Percentiles rank a stretch among this genome's conserved stretches.
Conservation (phyloP, 345 rosid genomes). For the Capsella bursapastoris region DNA sequence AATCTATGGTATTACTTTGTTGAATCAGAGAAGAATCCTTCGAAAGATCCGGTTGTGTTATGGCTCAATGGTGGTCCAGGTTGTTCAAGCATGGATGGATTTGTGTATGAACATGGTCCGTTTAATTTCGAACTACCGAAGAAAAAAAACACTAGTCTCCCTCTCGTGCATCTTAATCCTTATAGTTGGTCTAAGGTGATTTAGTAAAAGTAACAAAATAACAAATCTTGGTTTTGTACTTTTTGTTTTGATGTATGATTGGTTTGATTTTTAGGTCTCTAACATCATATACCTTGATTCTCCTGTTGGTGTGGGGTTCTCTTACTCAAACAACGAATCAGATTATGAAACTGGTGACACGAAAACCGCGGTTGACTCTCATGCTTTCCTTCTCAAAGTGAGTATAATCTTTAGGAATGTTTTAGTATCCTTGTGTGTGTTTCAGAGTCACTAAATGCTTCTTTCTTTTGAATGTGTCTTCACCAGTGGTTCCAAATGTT, state of each 20-base stretch:
- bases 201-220: no score
- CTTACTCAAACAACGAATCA: constrained; percentile 68
- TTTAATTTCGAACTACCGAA: constrained; percentile 73
- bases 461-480: not conserved
- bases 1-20: constrained; percentile 80
- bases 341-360: constrained; percentile 80
- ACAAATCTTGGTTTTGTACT: not conserved
- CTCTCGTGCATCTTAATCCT: constrained; percentile 67
- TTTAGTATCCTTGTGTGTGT: not conserved
- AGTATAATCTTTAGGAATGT: not conserved
- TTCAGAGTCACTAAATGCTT: constrained; percentile 13
- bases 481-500: constrained; percentile 85
- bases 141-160: constrained; percentile 47
- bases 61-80: constrained; percentile 99
- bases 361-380: constrained; percentile 80
- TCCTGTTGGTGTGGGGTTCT: constrained; percentile 91
- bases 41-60: constrained; percentile 77
- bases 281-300: constrained; percentile 86
- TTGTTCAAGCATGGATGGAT: constrained; percentile 96
- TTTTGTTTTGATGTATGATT: not conserved
- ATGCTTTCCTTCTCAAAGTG: constrained; percentile 82
- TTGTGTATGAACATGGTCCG: constrained; percentile 88
- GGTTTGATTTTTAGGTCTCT: constrained; percentile 61
- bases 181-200: constrained; percentile 95
- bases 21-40: constrained; percentile 71